A percentile compares a stretch with the other conserved stretches of the same genome.
These are phyloP conservation scores for Apiotrichum domesticum DNA, from an alignment of 1,284 basidiomycete species.

Conservation along the genomic window DNA sequence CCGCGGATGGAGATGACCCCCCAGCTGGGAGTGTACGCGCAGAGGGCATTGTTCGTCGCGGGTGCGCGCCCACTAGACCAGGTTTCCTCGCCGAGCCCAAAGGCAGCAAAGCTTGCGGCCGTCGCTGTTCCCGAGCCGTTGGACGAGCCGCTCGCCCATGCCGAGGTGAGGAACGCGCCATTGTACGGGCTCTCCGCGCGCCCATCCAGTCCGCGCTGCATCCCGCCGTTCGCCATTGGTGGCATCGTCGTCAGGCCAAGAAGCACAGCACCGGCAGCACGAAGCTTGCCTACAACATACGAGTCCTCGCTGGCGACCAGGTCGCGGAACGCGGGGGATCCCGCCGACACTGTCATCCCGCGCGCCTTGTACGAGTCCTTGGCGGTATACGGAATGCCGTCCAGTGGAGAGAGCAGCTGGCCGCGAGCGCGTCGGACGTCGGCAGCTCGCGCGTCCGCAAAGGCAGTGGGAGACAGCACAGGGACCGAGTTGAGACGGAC, in stretches of 20 bases:
- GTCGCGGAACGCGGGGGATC: constrained; percentile 9
- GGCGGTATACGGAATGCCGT: constrained; percentile 11
- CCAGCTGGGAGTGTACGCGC: constrained; percentile 12
- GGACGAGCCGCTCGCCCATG: constrained; percentile 10
- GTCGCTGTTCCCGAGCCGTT: constrained; percentile 9
- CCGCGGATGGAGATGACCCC: constrained; percentile 6
- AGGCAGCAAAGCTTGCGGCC: constrained; percentile 7
- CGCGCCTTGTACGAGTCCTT: constrained; percentile 8
- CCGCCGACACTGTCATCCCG: constrained; percentile 2
- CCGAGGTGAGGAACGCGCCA: constrained; percentile 5
- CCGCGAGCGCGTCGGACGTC: constrained; percentile 2
- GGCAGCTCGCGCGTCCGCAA: constrained; percentile 5
- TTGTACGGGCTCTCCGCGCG: constrained; percentile 11
- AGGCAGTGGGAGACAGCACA: background rate
- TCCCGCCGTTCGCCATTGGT: constrained; percentile 8
- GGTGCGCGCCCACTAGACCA: constrained; percentile 9
- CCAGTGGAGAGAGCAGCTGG: constrained; percentile 1
- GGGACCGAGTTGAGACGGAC: constrained; percentile 2
- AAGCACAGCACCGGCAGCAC: constrained; percentile 3
- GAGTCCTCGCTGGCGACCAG: constrained; percentile 3
- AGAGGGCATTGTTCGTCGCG: constrained; percentile 6
- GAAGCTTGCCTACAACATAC: constrained; percentile 1
- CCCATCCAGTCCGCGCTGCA: constrained; percentile 13
- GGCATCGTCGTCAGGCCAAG: constrained; percentile 10
- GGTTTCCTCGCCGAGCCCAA: constrained; percentile 11